Percentiles rank a stretch among this genome's conserved stretches.
Evolutionary conservation across 2,329 filamentous ascomycete genomes (phyloP).

Genomic region (Bipolaris gigantea): DNA sequence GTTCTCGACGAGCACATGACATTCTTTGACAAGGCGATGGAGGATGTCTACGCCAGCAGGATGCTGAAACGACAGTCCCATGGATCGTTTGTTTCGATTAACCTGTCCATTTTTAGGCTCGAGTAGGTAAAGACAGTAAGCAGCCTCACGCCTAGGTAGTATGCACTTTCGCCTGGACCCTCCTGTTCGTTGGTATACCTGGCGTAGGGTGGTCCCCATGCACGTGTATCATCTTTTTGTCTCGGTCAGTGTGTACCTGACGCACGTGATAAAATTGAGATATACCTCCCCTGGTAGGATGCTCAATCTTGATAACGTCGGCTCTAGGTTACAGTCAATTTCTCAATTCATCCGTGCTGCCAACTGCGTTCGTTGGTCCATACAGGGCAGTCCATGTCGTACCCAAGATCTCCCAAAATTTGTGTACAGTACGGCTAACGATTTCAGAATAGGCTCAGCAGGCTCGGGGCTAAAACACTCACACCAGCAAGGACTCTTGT

Average conservation of each 20-base stretch:
- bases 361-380: conserved; percentile 41
- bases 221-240: conserved; percentile 81
- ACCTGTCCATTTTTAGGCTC: conserved; percentile 57
- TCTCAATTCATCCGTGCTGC: conserved; percentile 13
- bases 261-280: background rate
- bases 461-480: conserved; percentile 44
- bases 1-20: conserved; percentile 94
- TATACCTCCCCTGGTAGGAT: conserved; percentile 61
- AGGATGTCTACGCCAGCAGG: conserved; percentile 81
- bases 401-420: conserved; percentile 95
- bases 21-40: conserved; percentile 79
- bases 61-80: conserved; percentile 89
- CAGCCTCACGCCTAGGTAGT: conserved; percentile 77
- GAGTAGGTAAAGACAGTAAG: background rate
- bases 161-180: conserved; percentile 88
- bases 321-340: conserved; percentile 60
- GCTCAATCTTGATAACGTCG: conserved; percentile 96
- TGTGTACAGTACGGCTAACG: conserved; percentile 92
- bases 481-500: conserved; percentile 93
- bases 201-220: conserved; percentile 95
- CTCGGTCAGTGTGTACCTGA: background rate
- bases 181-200: conserved; percentile 63
- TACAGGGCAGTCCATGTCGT: conserved; percentile 46
- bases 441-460: conserved; percentile 20
- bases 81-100: conserved; percentile 95